Evolutionary conservation across 495 filamentous ascomycete species (phyloP).

Genomic region (Niebla homalea): DNA sequence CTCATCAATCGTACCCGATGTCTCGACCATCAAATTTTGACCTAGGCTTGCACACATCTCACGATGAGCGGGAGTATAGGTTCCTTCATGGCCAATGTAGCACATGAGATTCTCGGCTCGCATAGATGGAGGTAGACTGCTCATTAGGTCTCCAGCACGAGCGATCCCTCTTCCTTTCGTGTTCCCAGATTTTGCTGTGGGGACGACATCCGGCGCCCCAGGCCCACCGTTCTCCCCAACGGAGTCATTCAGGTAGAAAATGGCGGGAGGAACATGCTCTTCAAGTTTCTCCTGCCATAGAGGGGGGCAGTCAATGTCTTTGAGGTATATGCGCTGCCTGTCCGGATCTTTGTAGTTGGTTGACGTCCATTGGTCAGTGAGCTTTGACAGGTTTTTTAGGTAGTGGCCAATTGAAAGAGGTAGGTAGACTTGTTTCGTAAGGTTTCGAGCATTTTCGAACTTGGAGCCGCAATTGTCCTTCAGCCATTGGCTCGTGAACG

Average conservation of each 20-base stretch:
- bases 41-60: conserved; percentile 96
- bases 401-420: conserved; percentile 80
- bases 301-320: conserved; percentile 84
- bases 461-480: conserved; percentile 58
- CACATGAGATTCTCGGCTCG: conserved; percentile 95
- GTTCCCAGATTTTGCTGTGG: conserved; percentile 19
- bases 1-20: conserved; percentile 45
- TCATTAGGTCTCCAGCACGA: conserved; percentile 81
- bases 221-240: conserved; percentile 43
- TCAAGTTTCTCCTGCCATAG: conserved; percentile 71
- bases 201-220: conserved; percentile 21
- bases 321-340: conserved; percentile 79
- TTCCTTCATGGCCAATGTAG: conserved; percentile 95
- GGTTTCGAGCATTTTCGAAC: conserved; percentile 58
- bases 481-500: conserved; percentile 75
- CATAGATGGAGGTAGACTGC: conserved; percentile 71
- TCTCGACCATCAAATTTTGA: conserved; percentile 95
- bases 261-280: conserved; percentile 56
- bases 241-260: conserved; percentile 81
- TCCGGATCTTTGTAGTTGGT: conserved; percentile 54
- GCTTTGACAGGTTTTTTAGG: conserved; percentile 61
- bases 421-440: conserved; percentile 52
- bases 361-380: conserved; percentile 60
- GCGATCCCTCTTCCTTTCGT: conserved; percentile 37
- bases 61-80: conserved; percentile 88